Evolutionary conservation across 208 protist genomes (phyloP).

Genomic region (Porcisia deanei): DNA sequence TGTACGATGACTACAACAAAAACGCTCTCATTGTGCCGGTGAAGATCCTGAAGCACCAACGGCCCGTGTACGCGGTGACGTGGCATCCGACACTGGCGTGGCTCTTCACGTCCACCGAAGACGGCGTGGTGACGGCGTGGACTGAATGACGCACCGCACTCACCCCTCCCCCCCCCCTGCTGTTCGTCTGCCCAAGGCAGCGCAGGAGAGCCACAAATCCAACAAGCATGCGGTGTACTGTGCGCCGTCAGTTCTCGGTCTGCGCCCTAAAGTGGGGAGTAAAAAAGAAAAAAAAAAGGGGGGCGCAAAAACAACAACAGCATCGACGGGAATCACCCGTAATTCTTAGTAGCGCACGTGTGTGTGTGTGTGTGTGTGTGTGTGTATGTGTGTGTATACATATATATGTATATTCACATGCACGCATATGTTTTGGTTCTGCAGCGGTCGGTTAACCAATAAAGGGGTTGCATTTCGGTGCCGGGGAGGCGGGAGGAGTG

Average conservation of each 20-base stretch:
- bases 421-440: too few species aligned
- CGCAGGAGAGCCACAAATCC: not conserved
- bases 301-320: too few species aligned
- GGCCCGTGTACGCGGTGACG: constrained; percentile 86
- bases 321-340: too few species aligned
- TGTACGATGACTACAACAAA: constrained; percentile 97
- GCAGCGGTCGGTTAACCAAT: too few species aligned
- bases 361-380: constrained; percentile 6
- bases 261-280: too few species aligned
- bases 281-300: too few species aligned
- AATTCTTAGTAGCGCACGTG: not conserved
- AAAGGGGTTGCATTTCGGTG: too few species aligned
- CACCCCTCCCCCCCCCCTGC: not conserved
- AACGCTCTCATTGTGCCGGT: constrained; percentile 99
- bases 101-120: constrained; percentile 98
- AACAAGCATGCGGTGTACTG: not conserved
- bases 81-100: constrained; percentile 99
- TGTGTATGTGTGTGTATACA: not conserved
- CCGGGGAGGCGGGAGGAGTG: too few species aligned
- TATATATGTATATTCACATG: too few species aligned
- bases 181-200: too few species aligned
- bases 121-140: constrained; percentile 94
- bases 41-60: constrained; percentile 97
- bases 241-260: not conserved
- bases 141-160: constrained; percentile 59